These are phyloP conservation scores for Calonectria multiphialidica DNA, from an alignment of 2,329 filamentous ascomycete genomes.

Conservation along the genomic window DNA sequence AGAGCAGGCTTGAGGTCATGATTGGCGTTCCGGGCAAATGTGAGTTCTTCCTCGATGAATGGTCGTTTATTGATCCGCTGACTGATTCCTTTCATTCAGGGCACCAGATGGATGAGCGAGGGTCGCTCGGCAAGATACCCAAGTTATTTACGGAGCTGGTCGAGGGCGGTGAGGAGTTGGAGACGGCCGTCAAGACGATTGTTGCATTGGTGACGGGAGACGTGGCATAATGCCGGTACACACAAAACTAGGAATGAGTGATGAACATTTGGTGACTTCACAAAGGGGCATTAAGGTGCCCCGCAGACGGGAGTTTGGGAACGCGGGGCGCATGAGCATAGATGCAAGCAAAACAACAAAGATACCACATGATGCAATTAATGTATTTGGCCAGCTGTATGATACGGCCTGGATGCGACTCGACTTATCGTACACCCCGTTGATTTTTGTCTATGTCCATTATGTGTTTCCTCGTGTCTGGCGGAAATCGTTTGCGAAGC, in stretches of 20 bases:
- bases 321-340: conserved; percentile 18
- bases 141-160: conserved; percentile 71
- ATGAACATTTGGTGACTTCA: conserved; percentile 2
- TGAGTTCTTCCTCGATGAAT: conserved; percentile 55
- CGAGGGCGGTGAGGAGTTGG: conserved; percentile 64
- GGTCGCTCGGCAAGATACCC: conserved; percentile 69
- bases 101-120: conserved; percentile 69
- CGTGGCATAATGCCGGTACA: conserved; percentile 28
- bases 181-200: conserved; percentile 69
- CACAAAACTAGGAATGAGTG: background rate
- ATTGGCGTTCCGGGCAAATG: conserved; percentile 72
- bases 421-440: conserved; percentile 19
- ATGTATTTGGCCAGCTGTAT: conserved; percentile 27
- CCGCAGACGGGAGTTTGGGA: background rate
- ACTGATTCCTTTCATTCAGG: conserved; percentile 55
- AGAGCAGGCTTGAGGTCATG: conserved; percentile 67
- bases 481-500: background rate
- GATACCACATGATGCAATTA: conserved; percentile 34
- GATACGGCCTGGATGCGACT: conserved; percentile 16
- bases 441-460: conserved; percentile 38
- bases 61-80: background rate
- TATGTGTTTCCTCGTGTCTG: conserved; percentile 24
- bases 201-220: conserved; percentile 70
- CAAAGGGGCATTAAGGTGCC: background rate
- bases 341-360: conserved; percentile 1